Percentiles rank a stretch among this genome's conserved stretches.
Evolutionary conservation across 2,329 filamentous ascomycete genomes (phyloP).

Genomic region (Myriosclerotinia duriaeana): DNA sequence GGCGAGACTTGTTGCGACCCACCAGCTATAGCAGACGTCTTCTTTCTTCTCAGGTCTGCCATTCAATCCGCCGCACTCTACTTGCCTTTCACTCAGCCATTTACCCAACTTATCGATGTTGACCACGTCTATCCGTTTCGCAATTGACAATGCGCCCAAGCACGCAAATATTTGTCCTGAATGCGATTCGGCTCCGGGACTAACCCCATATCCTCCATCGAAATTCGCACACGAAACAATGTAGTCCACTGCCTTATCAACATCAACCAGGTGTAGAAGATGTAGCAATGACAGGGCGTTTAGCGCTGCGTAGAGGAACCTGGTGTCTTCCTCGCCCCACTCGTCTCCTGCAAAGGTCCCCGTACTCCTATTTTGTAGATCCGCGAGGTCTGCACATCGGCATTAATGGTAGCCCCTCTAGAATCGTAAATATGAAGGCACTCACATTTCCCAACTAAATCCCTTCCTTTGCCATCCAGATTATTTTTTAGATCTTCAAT

Average conservation of each 20-base stretch:
- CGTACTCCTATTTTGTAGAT: conserved; percentile 74
- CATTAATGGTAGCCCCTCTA: conserved; percentile 25
- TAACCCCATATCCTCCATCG: conserved; percentile 89
- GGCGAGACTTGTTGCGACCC: conserved; percentile 87
- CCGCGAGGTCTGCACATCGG: conserved; percentile 65
- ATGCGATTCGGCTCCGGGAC: conserved; percentile 89
- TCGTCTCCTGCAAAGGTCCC: conserved; percentile 92
- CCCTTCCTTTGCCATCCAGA: conserved; percentile 55
- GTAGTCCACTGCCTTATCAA: conserved; percentile 76
- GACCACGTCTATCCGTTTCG: conserved; percentile 75
- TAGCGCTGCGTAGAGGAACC: conserved; percentile 87
- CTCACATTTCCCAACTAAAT: conserved; percentile 77
- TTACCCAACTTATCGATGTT: conserved; percentile 78
- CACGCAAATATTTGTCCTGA: conserved; percentile 96
- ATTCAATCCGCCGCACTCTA: conserved; percentile 84
- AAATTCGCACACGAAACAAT: conserved; percentile 85
- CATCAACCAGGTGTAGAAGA: conserved; percentile 70
- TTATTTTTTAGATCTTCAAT: conserved; percentile 74
- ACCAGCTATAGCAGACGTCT: conserved; percentile 99
- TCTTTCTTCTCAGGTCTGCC: conserved; percentile 93
- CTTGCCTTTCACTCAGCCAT: conserved; percentile 92
- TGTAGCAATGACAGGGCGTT: conserved; percentile 85
- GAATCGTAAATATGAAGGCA: conserved; percentile 33
- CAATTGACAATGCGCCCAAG: conserved; percentile 81
- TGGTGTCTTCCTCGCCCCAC: conserved; percentile 94